Percentiles rank a stretch among this genome's conserved stretches.
Evolutionary conservation across 805 yeast species (phyloP).

Genomic region (Candida nonsorbophila): DNA sequence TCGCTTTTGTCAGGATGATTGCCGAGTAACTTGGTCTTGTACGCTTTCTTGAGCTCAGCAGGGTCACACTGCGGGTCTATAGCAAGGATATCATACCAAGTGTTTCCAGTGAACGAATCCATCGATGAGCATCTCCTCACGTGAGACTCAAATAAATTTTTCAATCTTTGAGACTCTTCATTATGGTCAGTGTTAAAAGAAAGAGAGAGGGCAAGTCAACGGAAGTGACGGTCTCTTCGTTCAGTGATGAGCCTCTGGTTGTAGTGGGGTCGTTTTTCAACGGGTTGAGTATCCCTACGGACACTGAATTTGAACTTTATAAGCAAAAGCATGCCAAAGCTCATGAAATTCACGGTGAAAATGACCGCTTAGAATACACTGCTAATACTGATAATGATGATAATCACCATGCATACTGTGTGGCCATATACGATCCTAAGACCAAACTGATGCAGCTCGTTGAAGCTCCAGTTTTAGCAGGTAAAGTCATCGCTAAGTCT

Average conservation of each 20-base stretch:
- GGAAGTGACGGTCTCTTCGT: constrained; percentile 34
- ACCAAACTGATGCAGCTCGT: constrained; percentile 59
- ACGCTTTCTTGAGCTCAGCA: constrained; percentile 56
- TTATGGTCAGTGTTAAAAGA: constrained; percentile 6
- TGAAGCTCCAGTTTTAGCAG: constrained; percentile 55
- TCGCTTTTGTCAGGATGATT: constrained; percentile 75
- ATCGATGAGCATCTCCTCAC: too few species aligned
- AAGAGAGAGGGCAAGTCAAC: constrained; percentile 24
- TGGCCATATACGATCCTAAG: constrained; percentile 75
- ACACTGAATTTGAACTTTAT: constrained; percentile 59
- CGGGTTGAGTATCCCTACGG: constrained; percentile 60
- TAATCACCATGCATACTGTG: constrained; percentile 48
- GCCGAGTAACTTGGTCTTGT: constrained; percentile 50
- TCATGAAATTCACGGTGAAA: constrained; percentile 71
- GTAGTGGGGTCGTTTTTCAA: constrained; percentile 74
- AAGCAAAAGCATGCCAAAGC: constrained; percentile 39
- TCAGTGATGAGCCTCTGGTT: constrained; percentile 41
- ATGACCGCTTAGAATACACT: constrained; percentile 63
- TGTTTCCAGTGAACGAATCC: too few species aligned
- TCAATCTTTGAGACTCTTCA: constrained; percentile 1
- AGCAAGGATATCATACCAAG: too few species aligned
- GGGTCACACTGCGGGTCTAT: too few species aligned
- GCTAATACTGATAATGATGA: constrained; percentile 39
- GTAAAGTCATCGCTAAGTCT: constrained; percentile 59
- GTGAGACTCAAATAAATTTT: too few species aligned